A percentile compares a stretch with the other conserved stretches of the same genome.
Conservation (phyloP, 2,329 filamentous ascomycete species). For the Diplocarpon mali region DNA sequence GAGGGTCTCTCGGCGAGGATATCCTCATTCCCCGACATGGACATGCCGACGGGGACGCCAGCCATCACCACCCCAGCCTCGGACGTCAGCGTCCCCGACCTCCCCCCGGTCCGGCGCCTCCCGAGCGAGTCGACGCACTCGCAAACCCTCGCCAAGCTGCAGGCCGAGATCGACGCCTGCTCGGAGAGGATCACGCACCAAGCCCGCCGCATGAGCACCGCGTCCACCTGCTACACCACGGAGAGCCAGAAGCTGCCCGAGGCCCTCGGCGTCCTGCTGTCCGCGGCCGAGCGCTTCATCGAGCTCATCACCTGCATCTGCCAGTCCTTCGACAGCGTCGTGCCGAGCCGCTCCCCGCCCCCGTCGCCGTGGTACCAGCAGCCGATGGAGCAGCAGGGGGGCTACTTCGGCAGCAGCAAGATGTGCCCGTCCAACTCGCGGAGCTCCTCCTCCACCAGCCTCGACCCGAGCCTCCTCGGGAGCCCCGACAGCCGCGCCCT, state of each 20-base stretch:
- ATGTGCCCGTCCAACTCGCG: neutral
- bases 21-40: constrained; percentile 9
- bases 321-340: constrained; percentile 5
- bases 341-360: constrained; percentile 3
- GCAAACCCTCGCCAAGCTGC: constrained; percentile 6
- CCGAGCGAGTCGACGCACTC: constrained; percentile 3
- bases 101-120: neutral
- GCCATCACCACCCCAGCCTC: constrained; percentile 4
- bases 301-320: constrained; percentile 8
- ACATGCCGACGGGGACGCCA: constrained; percentile 5
- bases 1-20: constrained; percentile 3
- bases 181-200: constrained; percentile 7
- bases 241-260: constrained; percentile 8
- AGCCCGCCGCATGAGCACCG: constrained; percentile 5
- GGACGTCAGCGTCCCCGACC: constrained; percentile 3
- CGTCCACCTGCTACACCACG: constrained; percentile 4
- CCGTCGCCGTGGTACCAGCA: constrained; percentile 5
- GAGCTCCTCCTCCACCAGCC: neutral
- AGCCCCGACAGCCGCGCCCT: neutral
- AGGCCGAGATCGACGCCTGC: constrained; percentile 8
- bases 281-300: constrained; percentile 7
- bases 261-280: constrained; percentile 6
- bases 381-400: constrained; percentile 4
- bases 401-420: constrained; percentile 2
- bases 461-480: constrained; percentile 4